Evolutionary conservation across 768 basidiomycete species (phyloP), one percentile per base, ranked within the genome.

Genomic region (Neoboletus magnificus): DNA sequence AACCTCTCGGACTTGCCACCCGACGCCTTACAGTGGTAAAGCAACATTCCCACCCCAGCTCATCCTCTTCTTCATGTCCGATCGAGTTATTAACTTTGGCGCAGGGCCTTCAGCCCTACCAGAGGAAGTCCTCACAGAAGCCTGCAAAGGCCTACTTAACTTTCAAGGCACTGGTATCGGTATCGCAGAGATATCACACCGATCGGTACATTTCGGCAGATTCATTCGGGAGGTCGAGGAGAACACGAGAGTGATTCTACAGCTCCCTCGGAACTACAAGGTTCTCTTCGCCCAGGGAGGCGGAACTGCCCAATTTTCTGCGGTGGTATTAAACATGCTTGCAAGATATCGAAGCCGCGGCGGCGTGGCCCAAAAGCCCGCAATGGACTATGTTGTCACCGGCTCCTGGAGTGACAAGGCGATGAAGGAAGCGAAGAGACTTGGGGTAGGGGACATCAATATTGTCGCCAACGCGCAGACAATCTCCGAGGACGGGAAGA

Each of bases 201-300:
- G 97, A 61, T 93, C 93, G 39, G 84, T 90, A 64, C 89, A 94
- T 60, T 98, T 98, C 71, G 79, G 80, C 50, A 77, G 80, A 22
- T 88, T 87, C 72, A 71, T 95, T 60, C 74, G 77, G 53, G 70
- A 77, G 48, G 76, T 87, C 65, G 84, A 87, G 72, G 69, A 74
- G 36, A 82, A 84, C 66, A 83, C 93, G 58, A 84, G 93, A 54
- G 75, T 73, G 15, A 87, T 94, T 64, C 86, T 98, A 56, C 73
- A 79, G 16, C 85, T 99, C 33, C 96, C 97, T 10, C 68, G 81
- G 39, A 89, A 87, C 11, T 95, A 98, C 75, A 76, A 80, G 47
- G 81, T 99, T 64, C 81, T 99, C 35, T 95, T 98, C 78, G 83
- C 92, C 36, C 95, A 98, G 74, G 97, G 97, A 41, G 97, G 97